Evolutionary conservation across 306 rosid genomes (phyloP), one percentile per base, ranked within the genome.

Genomic region (Cicer arietinum): DNA sequence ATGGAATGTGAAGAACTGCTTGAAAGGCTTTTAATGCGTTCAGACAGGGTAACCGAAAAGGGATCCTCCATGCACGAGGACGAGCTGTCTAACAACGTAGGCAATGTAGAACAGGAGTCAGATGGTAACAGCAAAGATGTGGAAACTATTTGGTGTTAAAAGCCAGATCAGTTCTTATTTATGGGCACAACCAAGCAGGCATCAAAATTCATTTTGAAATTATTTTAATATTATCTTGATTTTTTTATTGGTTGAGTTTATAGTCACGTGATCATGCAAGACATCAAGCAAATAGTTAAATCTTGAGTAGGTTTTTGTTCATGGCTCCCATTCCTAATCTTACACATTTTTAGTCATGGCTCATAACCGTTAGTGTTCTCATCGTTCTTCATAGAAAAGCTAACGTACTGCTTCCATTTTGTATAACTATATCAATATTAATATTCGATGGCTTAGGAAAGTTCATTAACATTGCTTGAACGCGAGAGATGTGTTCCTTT

Each of bases 1-100:
- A 41, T 88, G 44, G 98, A 94, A 76, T 88, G 98, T 84, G 85
- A 90, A 82, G 96, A 94, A 85, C 79, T 94, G 64, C 92, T 88
- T 11, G 90, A 82, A 82, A 90, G 96, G 82, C 90, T 91, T 65
- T 61, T 79, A 58, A 66, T 56, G 17, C 89, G 91, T 42, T 44
- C 62, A 35, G 88, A 85, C 69, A 44, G 70, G 2, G 85, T 6
- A 39, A 39, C 46, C 40, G 71, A 76, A 71, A 84, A 81, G 8
- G 79, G 75, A n/a, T 58, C 84, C 61, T 81, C 45, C 65, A 63
- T 61, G 50, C 71, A 54, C 9, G 74, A 64, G 61, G 75, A 82
- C 10, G 17, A 22, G 67, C 77, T 59, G 7, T 68, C 84, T 46
- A 53, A 53, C 71, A 67, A 57, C 8, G 73, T 47, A 25, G 80